phyloP scores from a whole-genome alignment of 1,139 yeast genomes.

The Taphrina communis region DNA sequence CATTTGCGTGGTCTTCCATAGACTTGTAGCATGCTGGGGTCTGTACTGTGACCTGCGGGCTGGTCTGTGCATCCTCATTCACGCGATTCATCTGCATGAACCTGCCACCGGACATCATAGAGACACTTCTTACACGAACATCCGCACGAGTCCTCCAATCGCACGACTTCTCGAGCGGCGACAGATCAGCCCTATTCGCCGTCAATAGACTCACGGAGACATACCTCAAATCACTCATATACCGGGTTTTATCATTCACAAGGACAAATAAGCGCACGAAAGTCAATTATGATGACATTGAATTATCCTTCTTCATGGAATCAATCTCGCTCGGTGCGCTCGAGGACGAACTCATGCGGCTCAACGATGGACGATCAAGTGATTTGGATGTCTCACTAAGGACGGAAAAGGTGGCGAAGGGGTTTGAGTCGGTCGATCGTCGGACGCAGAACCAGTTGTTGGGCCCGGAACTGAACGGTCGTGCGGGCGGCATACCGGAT shows the following conservation, averaged over 20 bases:
- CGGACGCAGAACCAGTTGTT: conserved; percentile 22
- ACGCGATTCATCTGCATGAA: conserved; percentile 10
- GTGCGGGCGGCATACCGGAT: conserved; percentile 29
- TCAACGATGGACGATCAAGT: conserved; percentile 1
- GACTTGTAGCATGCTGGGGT: no score
- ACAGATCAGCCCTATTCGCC: conserved; percentile 18
- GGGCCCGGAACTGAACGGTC: conserved; percentile 38
- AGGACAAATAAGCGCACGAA: conserved; percentile 26
- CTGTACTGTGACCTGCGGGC: no score
- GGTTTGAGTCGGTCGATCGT: conserved; percentile 33
- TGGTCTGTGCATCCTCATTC: no score
- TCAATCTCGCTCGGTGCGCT: conserved; percentile 22
- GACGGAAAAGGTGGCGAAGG: conserved; percentile 32
- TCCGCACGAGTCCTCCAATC: conserved; percentile 21
- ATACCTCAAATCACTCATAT: conserved; percentile 19
- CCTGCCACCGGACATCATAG: conserved; percentile 31
- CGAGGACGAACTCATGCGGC: conserved; percentile 25
- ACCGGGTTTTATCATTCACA: conserved; percentile 25
- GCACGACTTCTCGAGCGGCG: conserved; percentile 16
- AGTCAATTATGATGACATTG: conserved; percentile 32
- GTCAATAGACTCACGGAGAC: conserved; percentile 28
- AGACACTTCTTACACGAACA: conserved; percentile 12
- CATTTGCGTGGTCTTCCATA: no score
- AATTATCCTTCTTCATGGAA: conserved; percentile 30
- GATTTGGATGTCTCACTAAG: neutral